Evolutionary conservation across 1,139 yeast species (phyloP).

Genomic region (Candida glucosophila): DNA sequence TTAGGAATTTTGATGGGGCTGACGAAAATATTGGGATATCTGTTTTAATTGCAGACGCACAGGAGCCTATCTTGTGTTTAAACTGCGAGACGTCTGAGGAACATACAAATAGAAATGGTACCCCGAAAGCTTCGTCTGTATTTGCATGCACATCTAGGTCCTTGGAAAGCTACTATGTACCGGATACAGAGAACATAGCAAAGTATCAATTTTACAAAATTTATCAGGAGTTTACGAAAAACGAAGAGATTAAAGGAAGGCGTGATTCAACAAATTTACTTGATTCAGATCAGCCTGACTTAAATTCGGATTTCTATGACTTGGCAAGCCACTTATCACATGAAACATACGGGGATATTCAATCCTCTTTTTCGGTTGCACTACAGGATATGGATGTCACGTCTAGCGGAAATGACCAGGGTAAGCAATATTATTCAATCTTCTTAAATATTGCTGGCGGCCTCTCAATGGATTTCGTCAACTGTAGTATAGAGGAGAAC

Average conservation of each 20-base stretch:
- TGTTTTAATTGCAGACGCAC: constrained; percentile 35
- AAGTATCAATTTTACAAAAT: constrained; percentile 30
- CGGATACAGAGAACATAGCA: constrained; percentile 25
- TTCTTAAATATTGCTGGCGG: constrained; percentile 41
- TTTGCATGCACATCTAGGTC: constrained; percentile 37
- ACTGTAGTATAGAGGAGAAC: constrained; percentile 9
- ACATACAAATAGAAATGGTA: constrained; percentile 14
- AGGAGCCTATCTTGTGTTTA: constrained; percentile 26
- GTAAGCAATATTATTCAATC: constrained; percentile 29
- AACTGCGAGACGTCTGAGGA: constrained; percentile 24
- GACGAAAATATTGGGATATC: constrained; percentile 45
- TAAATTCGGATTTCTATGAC: constrained; percentile 37
- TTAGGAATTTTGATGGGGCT: constrained; percentile 8
- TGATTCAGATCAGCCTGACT: constrained; percentile 23
- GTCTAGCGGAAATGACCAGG: constrained; percentile 1
- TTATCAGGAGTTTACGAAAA: constrained; percentile 17
- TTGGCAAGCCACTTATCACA: constrained; percentile 36
- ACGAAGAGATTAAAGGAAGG: constrained; percentile 13
- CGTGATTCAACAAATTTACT: constrained; percentile 17
- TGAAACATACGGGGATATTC: constrained; percentile 30
- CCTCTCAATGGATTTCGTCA: constrained; percentile 38
- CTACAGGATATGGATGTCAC: constrained; percentile 10
- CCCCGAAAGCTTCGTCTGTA: constrained; percentile 17
- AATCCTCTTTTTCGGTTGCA: constrained; percentile 24
- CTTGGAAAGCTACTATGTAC: constrained; percentile 23